These are phyloP conservation scores for Pochonia chlamydosporia DNA, from an alignment of 2,329 filamentous ascomycete species.

Conservation along the genomic window DNA sequence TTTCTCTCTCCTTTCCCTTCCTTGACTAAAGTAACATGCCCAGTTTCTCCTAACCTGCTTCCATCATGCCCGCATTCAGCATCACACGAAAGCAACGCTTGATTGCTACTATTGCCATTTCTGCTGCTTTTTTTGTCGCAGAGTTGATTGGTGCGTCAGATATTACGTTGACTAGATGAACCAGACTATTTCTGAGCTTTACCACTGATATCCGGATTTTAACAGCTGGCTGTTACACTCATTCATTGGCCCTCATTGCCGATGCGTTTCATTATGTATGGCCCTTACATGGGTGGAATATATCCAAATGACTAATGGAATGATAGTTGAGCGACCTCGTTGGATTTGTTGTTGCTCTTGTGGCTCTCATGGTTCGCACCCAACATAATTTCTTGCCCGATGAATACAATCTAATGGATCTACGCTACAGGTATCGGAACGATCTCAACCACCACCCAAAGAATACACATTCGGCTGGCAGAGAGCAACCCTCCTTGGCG, in stretches of 20 bases:
- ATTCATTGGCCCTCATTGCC: slow-evolving; percentile 65
- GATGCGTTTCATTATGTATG: slow-evolving; percentile 73
- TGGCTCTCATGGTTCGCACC: slow-evolving; percentile 52
- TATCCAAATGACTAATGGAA: slow-evolving; percentile 13
- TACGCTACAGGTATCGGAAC: slow-evolving; percentile 48
- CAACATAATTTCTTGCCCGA: too few species aligned
- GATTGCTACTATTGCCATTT: slow-evolving; percentile 41
- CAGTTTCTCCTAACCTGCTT: neutral
- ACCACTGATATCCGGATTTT: neutral
- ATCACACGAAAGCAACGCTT: slow-evolving; percentile 37
- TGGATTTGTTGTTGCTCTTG: slow-evolving; percentile 60
- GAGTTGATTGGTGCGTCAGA: slow-evolving; percentile 42
- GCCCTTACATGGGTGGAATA: neutral
- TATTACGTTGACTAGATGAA: neutral
- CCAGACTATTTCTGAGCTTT: neutral
- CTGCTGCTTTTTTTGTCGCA: slow-evolving; percentile 43
- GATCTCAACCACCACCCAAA: slow-evolving; percentile 45
- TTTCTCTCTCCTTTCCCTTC: neutral
- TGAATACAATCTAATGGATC: neutral
- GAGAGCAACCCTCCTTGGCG: slow-evolving; percentile 64
- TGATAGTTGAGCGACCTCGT: slow-evolving; percentile 63
- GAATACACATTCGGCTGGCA: slow-evolving; percentile 65
- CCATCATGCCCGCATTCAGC: slow-evolving; percentile 14
- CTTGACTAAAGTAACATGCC: neutral
- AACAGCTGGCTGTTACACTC: slow-evolving; percentile 63